These are phyloP conservation scores for Colletotrichum scovillei DNA, from an alignment of 2,329 filamentous ascomycete genomes.

Conservation along the genomic window DNA sequence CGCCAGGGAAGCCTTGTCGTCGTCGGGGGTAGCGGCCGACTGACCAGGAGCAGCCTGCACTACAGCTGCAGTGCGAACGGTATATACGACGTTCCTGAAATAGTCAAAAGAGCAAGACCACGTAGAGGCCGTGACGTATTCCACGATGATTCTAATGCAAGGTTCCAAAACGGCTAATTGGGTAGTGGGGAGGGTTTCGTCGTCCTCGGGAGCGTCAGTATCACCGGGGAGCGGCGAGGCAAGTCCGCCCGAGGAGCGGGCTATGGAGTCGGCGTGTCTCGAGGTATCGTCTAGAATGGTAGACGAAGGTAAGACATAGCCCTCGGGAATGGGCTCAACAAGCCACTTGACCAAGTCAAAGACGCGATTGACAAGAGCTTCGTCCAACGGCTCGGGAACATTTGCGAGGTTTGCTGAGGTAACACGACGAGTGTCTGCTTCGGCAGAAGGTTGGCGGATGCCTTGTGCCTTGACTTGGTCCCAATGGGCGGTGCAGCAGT, in stretches of 20 bases:
- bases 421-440: conserved; percentile 37
- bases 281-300: conserved; percentile 66
- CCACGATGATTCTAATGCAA: conserved; percentile 66
- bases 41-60: conserved; percentile 52
- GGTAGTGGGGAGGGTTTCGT: conserved; percentile 41
- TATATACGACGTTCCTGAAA: conserved; percentile 63
- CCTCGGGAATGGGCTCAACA: conserved; percentile 69
- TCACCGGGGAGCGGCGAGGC: conserved; percentile 42
- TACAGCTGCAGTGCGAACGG: conserved; percentile 57
- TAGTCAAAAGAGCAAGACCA: conserved; percentile 72
- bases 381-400: conserved; percentile 56
- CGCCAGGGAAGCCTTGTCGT: conserved; percentile 64
- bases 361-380: conserved; percentile 63
- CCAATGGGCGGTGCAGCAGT: conserved; percentile 74
- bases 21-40: conserved; percentile 53
- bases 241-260: conserved; percentile 13
- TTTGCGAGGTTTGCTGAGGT: conserved; percentile 29
- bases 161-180: conserved; percentile 62
- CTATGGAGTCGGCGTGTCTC: conserved; percentile 40
- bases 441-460: conserved; percentile 13
- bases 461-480: conserved; percentile 50
- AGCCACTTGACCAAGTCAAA: conserved; percentile 67
- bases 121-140: conserved; percentile 73
- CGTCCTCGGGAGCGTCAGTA: conserved; percentile 48
- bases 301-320: conserved; percentile 65